phyloP scores from a whole-genome alignment of 2,329 filamentous ascomycete species.

The Xenoacremonium recifei region DNA sequence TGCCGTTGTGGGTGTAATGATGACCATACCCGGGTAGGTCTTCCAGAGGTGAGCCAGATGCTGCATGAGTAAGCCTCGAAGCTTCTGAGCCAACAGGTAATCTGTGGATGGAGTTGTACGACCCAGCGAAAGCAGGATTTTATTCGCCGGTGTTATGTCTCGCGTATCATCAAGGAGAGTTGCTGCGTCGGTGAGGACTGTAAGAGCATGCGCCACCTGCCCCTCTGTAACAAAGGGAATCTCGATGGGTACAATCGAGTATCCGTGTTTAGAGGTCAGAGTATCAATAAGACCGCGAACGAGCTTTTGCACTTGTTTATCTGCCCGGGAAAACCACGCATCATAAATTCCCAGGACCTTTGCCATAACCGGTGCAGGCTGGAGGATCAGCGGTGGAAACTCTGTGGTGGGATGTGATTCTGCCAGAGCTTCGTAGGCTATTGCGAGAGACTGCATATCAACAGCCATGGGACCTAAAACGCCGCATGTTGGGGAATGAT shows the following conservation, averaged over 20 bases:
- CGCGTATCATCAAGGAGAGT: constrained; percentile 45
- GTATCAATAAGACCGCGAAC: constrained; percentile 47
- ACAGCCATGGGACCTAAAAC: constrained; percentile 67
- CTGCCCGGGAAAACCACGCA: constrained; percentile 58
- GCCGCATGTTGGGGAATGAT: constrained; percentile 59
- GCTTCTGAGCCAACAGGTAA: constrained; percentile 66
- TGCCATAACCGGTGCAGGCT: constrained; percentile 18
- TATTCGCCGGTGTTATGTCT: constrained; percentile 59
- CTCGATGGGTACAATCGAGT: constrained; percentile 52
- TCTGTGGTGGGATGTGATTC: constrained; percentile 58
- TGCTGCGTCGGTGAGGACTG: constrained; percentile 64
- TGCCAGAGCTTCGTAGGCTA: constrained; percentile 64
- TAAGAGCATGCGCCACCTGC: constrained; percentile 71
- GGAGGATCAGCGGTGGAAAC: constrained; percentile 46
- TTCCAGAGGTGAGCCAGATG: constrained; percentile 68
- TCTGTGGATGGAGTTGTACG: constrained; percentile 63
- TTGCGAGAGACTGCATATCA: constrained; percentile 64
- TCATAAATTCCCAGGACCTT: constrained; percentile 62
- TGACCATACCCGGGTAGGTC: constrained; percentile 64
- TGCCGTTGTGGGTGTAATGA: constrained; percentile 66
- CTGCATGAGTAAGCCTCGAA: constrained; percentile 67
- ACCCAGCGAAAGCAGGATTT: constrained; percentile 64
- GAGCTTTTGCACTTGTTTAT: constrained; percentile 41
- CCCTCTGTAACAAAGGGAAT: constrained; percentile 61
- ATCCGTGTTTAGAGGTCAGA: constrained; percentile 51